Evolutionary conservation across 441 rosid species (phyloP).

Genomic region (Gossypium schwendimanii): DNA sequence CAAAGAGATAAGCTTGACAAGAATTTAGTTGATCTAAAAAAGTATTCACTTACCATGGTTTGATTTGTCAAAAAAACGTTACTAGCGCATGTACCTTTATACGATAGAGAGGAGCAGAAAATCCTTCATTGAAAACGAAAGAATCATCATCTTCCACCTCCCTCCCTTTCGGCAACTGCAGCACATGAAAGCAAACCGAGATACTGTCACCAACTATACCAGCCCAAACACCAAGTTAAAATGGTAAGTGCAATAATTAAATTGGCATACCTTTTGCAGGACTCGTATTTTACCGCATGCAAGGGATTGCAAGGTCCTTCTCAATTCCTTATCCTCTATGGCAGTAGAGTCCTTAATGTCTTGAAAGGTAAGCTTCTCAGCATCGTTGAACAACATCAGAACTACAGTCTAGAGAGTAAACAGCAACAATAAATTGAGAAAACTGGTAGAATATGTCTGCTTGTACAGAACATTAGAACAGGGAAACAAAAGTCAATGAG

Average conservation of each 20-base stretch:
- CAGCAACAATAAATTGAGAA: background rate
- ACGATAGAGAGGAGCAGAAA: slow-evolving; percentile 78
- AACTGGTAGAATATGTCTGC: slow-evolving; percentile 18
- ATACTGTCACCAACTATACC: background rate
- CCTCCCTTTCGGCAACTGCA: slow-evolving; percentile 85
- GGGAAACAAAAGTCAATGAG: background rate
- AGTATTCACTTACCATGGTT: background rate
- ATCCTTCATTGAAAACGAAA: slow-evolving; percentile 73
- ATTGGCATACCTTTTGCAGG: slow-evolving; percentile 61
- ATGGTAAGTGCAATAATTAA: background rate
- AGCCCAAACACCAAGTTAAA: background rate
- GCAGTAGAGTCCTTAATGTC: slow-evolving; percentile 94
- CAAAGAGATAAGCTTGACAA: background rate
- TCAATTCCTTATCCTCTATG: slow-evolving; percentile 93
- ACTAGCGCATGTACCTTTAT: slow-evolving; percentile 49
- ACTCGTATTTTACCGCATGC: slow-evolving; percentile 98
- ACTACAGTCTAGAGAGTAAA: slow-evolving; percentile 70
- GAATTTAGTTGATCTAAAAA: background rate
- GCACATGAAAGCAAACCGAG: slow-evolving; percentile 6
- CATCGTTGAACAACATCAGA: slow-evolving; percentile 94
- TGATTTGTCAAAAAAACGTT: background rate
- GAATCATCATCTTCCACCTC: slow-evolving; percentile 90
- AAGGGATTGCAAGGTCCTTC: slow-evolving; percentile 94
- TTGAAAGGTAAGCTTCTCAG: slow-evolving; percentile 81
- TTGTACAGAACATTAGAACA: slow-evolving; percentile 3